Evolutionary conservation across 176 grass and related monocot species (phyloP).

Genomic region (Avena insularis): DNA sequence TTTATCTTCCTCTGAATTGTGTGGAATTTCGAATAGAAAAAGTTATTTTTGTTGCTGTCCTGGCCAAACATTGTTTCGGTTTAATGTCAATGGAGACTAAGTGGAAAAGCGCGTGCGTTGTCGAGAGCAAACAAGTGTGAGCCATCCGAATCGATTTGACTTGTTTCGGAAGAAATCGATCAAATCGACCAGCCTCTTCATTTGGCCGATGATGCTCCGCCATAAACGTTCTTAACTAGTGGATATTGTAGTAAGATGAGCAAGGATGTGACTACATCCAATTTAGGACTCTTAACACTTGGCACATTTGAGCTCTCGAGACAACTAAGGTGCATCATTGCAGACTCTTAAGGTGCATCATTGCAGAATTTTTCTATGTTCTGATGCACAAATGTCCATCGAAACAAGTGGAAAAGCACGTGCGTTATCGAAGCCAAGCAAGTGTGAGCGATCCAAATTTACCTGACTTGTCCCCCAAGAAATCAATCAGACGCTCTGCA

Average conservation of each 20-base stretch:
- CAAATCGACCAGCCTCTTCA: neutral
- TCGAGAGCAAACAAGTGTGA: neutral
- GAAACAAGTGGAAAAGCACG: neutral
- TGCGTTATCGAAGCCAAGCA: neutral
- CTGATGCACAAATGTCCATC: neutral
- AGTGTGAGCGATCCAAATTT: neutral
- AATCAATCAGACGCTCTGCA: neutral
- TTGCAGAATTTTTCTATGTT: too few species aligned
- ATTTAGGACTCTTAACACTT: too few species aligned
- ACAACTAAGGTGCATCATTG: too few species aligned
- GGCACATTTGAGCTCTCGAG: too few species aligned
- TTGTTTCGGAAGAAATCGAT: neutral
- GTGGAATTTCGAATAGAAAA: neutral
- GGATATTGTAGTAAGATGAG: neutral
- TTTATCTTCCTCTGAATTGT: too few species aligned
- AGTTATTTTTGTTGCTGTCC: neutral
- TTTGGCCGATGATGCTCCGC: neutral
- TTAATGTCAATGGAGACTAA: neutral
- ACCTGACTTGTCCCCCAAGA: neutral
- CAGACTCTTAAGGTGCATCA: too few species aligned
- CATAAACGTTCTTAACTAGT: neutral
- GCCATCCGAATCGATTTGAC: neutral
- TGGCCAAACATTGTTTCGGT: neutral
- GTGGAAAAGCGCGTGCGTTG: neutral
- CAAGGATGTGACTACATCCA: neutral